phyloP scores from a whole-genome alignment of 345 rosid genomes.

The Gossypium mustelinum region DNA sequence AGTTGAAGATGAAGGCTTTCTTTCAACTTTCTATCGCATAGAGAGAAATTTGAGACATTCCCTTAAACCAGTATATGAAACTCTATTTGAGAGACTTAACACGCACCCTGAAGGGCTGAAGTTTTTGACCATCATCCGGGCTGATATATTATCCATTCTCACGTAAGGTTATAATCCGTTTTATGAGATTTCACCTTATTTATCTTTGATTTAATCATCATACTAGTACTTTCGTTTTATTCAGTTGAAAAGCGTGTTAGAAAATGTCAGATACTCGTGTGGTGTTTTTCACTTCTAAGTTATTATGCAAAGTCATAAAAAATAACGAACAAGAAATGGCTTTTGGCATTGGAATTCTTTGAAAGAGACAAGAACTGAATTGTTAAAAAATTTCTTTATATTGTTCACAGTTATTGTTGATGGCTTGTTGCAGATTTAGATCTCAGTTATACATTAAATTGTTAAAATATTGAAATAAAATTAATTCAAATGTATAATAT shows the following conservation, averaged over 20 bases:
- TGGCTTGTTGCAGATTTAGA: background rate
- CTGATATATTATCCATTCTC: constrained; percentile 71
- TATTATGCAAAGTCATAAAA: background rate
- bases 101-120: constrained; percentile 83
- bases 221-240: background rate
- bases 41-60: constrained; percentile 80
- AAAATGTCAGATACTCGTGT: background rate
- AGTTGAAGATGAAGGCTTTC: constrained; percentile 41
- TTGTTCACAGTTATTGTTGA: background rate
- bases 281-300: background rate
- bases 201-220: constrained; percentile 3
- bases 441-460: background rate
- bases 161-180: constrained; percentile 45
- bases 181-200: constrained; percentile 7
- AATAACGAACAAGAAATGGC: background rate
- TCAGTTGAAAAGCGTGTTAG: background rate
- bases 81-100: constrained; percentile 80
- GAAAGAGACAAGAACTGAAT: background rate
- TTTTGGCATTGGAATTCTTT: background rate
- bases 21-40: constrained; percentile 66
- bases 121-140: constrained; percentile 67
- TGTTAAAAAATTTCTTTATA: background rate
- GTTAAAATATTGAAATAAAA: background rate
- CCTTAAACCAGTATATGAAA: constrained; percentile 72
- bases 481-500: background rate